Conservation (phyloP, 805 yeast species). For the Lachancea waltii region DNA sequence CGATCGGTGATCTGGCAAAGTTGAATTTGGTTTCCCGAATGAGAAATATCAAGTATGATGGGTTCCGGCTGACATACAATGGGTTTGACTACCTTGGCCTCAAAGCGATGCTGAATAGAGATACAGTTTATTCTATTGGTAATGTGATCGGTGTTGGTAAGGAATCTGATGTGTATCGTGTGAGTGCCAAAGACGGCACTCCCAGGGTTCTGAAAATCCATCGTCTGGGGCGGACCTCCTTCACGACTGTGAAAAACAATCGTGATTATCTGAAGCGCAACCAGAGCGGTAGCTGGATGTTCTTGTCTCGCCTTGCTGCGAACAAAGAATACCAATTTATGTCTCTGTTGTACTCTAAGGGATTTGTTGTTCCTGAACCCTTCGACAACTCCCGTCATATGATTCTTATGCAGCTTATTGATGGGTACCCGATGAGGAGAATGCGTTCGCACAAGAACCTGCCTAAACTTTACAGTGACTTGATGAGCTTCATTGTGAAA, state of each 20-base stretch:
- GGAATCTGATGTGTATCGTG: slow-evolving; percentile 90
- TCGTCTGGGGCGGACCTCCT: slow-evolving; percentile 89
- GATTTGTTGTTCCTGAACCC: slow-evolving; percentile 83
- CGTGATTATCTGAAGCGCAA: slow-evolving; percentile 75
- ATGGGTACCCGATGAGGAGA: slow-evolving; percentile 87
- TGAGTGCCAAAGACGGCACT: slow-evolving; percentile 58
- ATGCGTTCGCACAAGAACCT: slow-evolving; percentile 64
- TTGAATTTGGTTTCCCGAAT: slow-evolving; percentile 67
- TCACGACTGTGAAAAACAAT: slow-evolving; percentile 85
- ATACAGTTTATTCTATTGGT: slow-evolving; percentile 72
- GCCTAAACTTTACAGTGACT: slow-evolving; percentile 67
- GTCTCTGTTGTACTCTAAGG: slow-evolving; percentile 64
- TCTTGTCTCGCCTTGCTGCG: slow-evolving; percentile 82
- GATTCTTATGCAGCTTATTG: slow-evolving; percentile 84
- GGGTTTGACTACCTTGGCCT: slow-evolving; percentile 93
- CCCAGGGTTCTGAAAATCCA: slow-evolving; percentile 81
- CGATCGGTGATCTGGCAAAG: slow-evolving; percentile 83
- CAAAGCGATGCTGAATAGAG: slow-evolving; percentile 71
- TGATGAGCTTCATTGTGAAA: slow-evolving; percentile 81
- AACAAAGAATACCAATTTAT: slow-evolving; percentile 86
- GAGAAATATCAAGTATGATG: slow-evolving; percentile 92
- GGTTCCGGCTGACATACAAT: slow-evolving; percentile 78
- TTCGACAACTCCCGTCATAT: slow-evolving; percentile 87
- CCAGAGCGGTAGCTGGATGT: slow-evolving; percentile 88
- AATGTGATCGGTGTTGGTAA: slow-evolving; percentile 93